Conservation (phyloP, 768 basidiomycete genomes). For the Botryobasidium botryosum region DNA sequence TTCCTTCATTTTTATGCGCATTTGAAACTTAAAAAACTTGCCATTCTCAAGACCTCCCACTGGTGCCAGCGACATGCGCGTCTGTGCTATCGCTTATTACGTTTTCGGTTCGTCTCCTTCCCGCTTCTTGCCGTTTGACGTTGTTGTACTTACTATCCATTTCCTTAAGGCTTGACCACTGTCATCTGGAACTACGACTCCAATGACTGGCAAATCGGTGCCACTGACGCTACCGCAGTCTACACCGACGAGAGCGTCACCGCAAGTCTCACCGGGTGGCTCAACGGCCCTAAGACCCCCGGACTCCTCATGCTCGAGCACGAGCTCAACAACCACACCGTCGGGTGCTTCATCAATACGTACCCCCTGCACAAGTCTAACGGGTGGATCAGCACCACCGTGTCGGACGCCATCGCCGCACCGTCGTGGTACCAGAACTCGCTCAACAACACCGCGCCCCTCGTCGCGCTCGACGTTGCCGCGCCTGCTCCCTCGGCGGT, state of each 20-base stretch:
- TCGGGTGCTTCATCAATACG: slow-evolving; percentile 46
- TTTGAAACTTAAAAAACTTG: not conserved
- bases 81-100: slow-evolving; percentile 68
- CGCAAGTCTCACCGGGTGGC: slow-evolving; percentile 30
- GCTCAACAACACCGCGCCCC: slow-evolving; percentile 10
- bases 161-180: too few relatives aligned
- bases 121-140: too few relatives aligned
- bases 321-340: slow-evolving; percentile 45
- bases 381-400: slow-evolving; percentile 44
- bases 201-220: slow-evolving; percentile 12
- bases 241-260: too few relatives aligned
- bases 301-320: slow-evolving; percentile 79
- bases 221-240: too few relatives aligned
- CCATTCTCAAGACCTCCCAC: slow-evolving; percentile 45
- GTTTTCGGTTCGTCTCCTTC: too few relatives aligned
- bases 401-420: slow-evolving; percentile 27
- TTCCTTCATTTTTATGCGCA: not conserved
- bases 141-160: too few relatives aligned
- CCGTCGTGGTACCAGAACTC: slow-evolving; percentile 23
- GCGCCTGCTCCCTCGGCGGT: too few relatives aligned
- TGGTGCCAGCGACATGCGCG: slow-evolving; percentile 60
- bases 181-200: slow-evolving; percentile 78
- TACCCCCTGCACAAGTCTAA: slow-evolving; percentile 46
- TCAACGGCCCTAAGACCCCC: slow-evolving; percentile 46
- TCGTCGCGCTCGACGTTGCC: too few relatives aligned